Evolutionary conservation across 192 early-diverging fungal genomes (phyloP), one percentile per base, ranked within the genome.

Genomic region (Coemansia guatemalensis): DNA sequence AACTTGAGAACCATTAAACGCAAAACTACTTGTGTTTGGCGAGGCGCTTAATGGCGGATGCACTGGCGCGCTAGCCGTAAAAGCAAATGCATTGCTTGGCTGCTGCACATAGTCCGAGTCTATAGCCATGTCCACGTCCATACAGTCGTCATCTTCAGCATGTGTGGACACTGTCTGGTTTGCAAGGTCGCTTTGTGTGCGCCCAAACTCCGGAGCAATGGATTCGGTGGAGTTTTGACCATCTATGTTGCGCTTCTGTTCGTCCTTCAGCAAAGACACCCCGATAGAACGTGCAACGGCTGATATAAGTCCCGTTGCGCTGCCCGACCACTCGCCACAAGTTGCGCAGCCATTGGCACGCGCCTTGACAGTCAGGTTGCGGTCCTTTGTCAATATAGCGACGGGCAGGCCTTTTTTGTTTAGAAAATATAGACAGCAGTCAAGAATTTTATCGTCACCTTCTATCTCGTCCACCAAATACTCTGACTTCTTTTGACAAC

Each of bases 381-480:
- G 66, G 35, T 79, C 76, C 22, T 56, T 56, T 5, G 76, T 69
- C 56, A 79, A 53, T 17, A 79, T 61, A 22, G 64, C 62, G 17
- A 73, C 76, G 0, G 76, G 76, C 20, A 79, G 67, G 9, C 49
- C 20, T n/a, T 39, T 39, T 26, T 49, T 48, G 33, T 73, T 68
- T n/a, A 67, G 64, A 51, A 79, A 69, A 39, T 73, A 79, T 47
- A 79, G 21, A 47, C 76, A 79, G 56, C 76, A 79, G 32, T 79
- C 76, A 4, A 79, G 51, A 39, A 79, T 79, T 49, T 69, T 62
- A 53, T 79, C 66, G 32, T 79, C 76, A 18, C 71, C 66, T 23
- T 62, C 58, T 2, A 9, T 7, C 56, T 73, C 75, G 11, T 39
- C n/a, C 14, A 62, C 29, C n/a, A 79, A n/a, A 50, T 58, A 69